These are phyloP conservation scores for Lasiodiplodia sp. DNA, from an alignment of 2,329 filamentous ascomycete species.

Conservation along the genomic window DNA sequence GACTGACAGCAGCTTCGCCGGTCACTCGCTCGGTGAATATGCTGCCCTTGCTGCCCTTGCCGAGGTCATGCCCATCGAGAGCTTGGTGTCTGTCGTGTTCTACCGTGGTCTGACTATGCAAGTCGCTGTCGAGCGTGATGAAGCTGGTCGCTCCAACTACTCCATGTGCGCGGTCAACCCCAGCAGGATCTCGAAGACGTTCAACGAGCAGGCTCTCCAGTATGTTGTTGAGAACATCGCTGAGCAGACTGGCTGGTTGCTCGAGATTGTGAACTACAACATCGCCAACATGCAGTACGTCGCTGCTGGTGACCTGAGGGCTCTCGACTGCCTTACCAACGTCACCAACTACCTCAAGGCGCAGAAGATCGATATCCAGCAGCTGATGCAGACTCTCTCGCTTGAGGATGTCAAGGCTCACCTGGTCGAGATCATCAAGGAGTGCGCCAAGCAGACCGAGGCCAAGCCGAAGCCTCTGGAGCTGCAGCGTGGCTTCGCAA, in stretches of 20 bases:
- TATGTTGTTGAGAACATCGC: conserved; percentile 96
- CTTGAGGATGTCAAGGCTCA: conserved; percentile 92
- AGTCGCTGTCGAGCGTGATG: conserved; percentile 96
- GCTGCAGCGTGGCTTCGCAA: conserved; percentile 93
- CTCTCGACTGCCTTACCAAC: conserved; percentile 72
- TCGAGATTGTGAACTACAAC: conserved; percentile 98
- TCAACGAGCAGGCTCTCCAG: conserved; percentile 96
- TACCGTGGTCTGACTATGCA: conserved; percentile 99
- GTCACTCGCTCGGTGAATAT: conserved; percentile 98
- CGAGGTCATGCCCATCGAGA: conserved; percentile 99
- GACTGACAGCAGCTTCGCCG: conserved; percentile 94
- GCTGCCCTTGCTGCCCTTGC: conserved; percentile 94
- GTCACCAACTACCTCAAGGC: conserved; percentile 95
- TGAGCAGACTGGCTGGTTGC: conserved; percentile 90
- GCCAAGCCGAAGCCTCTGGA: conserved; percentile 88
- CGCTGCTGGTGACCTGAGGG: conserved; percentile 70
- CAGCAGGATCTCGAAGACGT: conserved; percentile 96
- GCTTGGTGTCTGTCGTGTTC: conserved; percentile 96
- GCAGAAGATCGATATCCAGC: conserved; percentile 96
- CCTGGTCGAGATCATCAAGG: conserved; percentile 88
- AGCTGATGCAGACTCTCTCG: conserved; percentile 83
- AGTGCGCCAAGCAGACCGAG: conserved; percentile 84
- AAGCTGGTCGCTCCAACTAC: conserved; percentile 92
- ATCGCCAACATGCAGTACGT: conserved; percentile 76
- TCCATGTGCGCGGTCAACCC: conserved; percentile 99